Percentiles rank a stretch among this genome's conserved stretches.
Conservation (phyloP, 331 rosid genomes). For the Quercus tomentella region DNA sequence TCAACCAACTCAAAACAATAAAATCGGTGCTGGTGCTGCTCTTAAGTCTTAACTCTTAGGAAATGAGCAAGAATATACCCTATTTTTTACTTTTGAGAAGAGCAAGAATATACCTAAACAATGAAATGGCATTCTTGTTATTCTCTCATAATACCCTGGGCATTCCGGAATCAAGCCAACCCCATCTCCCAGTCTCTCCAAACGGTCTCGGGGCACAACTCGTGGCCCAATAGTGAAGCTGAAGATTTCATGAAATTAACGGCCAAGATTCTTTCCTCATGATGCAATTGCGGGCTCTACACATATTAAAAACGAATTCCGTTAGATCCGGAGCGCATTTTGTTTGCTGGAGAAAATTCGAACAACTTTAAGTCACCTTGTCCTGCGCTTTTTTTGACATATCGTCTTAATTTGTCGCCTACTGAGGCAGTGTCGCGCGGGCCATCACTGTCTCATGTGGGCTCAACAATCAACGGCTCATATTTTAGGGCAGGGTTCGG, state of each 20-base stretch:
- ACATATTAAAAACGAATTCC: neutral
- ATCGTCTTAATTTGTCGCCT: slow-evolving; percentile 9
- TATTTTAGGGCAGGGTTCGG: neutral
- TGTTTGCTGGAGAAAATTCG: neutral
- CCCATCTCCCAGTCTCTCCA: neutral
- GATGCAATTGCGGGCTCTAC: neutral
- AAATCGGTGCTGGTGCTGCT: too few species aligned
- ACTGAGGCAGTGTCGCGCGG: neutral
- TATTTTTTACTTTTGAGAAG: too few species aligned
- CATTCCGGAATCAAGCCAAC: neutral
- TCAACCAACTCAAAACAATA: too few species aligned
- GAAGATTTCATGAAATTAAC: neutral
- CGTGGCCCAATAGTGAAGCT: neutral
- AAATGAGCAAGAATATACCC: too few species aligned
- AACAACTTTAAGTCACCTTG: neutral
- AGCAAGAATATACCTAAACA: too few species aligned
- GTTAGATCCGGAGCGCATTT: slow-evolving; percentile 6
- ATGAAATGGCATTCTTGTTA: neutral
- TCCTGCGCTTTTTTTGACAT: neutral
- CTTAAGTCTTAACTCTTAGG: too few species aligned
- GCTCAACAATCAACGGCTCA: neutral
- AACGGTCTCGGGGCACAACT: slow-evolving; percentile 1
- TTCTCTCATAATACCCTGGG: neutral
- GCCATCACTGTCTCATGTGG: neutral
- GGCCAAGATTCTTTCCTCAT: neutral